Percentiles rank a stretch among this genome's conserved stretches.
Conservation (phyloP, 768 basidiomycete genomes). For the Boletus reticuloceps region DNA sequence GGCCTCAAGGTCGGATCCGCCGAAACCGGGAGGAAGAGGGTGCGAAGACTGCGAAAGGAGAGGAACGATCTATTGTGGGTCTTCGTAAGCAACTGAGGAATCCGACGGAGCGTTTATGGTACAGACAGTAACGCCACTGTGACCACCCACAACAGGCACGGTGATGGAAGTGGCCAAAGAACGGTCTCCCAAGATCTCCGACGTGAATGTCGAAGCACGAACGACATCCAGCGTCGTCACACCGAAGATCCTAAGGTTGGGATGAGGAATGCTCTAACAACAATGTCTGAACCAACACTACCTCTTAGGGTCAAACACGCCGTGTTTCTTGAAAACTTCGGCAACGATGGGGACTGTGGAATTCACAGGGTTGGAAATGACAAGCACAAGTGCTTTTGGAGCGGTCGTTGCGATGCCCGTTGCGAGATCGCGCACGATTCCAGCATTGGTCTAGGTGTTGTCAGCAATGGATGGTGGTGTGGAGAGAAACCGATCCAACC, state of each 20-base stretch:
- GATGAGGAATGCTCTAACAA: background rate
- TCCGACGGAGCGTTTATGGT: constrained; percentile 13
- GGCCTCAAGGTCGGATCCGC: constrained; percentile 47
- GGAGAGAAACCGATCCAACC: constrained; percentile 40
- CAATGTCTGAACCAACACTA: constrained; percentile 30
- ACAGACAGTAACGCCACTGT: constrained; percentile 83
- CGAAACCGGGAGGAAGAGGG: constrained; percentile 59
- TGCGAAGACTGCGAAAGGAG: constrained; percentile 88
- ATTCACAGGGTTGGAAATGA: constrained; percentile 99
- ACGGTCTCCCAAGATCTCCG: constrained; percentile 69
- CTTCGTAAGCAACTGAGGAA: constrained; percentile 6
- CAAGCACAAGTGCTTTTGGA: constrained; percentile 90
- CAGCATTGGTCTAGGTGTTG: constrained; percentile 83
- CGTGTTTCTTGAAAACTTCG: constrained; percentile 92
- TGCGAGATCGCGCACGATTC: constrained; percentile 92
- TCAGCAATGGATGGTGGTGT: background rate
- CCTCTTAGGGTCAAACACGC: constrained; percentile 91
- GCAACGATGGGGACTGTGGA: constrained; percentile 97
- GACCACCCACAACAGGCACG: constrained; percentile 93
- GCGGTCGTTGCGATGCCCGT: constrained; percentile 78
- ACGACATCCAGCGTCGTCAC: constrained; percentile 98
- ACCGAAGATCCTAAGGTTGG: constrained; percentile 75
- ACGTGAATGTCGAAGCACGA: constrained; percentile 94
- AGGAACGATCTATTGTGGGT: constrained; percentile 70
- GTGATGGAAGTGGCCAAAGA: constrained; percentile 58